A percentile compares a stretch with the other conserved stretches of the same genome.
These are phyloP conservation scores for Hanseniaspora jakobsenii DNA, from an alignment of 805 yeast species.

Conservation along the genomic window DNA sequence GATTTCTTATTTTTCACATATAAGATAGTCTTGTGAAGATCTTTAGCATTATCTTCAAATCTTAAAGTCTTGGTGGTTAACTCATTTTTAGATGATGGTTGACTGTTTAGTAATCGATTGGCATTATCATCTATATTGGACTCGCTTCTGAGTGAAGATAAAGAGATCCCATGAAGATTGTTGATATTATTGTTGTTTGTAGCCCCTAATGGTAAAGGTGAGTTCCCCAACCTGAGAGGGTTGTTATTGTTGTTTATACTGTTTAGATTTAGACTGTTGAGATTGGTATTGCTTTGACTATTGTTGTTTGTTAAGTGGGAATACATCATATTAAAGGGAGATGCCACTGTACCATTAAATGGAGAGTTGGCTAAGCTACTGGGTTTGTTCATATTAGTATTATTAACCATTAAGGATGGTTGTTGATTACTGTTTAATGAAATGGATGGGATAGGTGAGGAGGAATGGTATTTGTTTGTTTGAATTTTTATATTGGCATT, in stretches of 20 bases:
- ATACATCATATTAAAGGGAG: slow-evolving; percentile 9
- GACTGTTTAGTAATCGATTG: too few species aligned
- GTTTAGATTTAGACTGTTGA: background rate
- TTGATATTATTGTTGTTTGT: background rate
- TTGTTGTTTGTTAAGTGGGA: slow-evolving; percentile 2
- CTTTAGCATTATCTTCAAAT: slow-evolving; percentile 9
- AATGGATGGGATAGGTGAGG: slow-evolving; percentile 3
- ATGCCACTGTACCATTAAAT: background rate
- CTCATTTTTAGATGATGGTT: too few species aligned
- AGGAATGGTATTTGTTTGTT: background rate
- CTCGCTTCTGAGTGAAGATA: background rate
- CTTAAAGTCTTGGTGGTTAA: slow-evolving; percentile 11
- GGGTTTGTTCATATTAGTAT: background rate
- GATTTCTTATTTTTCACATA: slow-evolving; percentile 11
- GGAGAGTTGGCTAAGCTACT: background rate
- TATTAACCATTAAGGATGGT: background rate
- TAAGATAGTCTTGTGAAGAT: slow-evolving; percentile 9
- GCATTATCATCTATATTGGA: too few species aligned
- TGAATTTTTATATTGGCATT: background rate
- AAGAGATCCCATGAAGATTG: too few species aligned
- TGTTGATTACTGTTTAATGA: background rate
- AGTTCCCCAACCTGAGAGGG: background rate
- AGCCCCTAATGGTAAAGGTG: background rate
- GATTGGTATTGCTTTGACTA: background rate
- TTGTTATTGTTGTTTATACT: background rate